phyloP scores from a whole-genome alignment of 106 monocot species.

The Agapanthus africanus region DNA sequence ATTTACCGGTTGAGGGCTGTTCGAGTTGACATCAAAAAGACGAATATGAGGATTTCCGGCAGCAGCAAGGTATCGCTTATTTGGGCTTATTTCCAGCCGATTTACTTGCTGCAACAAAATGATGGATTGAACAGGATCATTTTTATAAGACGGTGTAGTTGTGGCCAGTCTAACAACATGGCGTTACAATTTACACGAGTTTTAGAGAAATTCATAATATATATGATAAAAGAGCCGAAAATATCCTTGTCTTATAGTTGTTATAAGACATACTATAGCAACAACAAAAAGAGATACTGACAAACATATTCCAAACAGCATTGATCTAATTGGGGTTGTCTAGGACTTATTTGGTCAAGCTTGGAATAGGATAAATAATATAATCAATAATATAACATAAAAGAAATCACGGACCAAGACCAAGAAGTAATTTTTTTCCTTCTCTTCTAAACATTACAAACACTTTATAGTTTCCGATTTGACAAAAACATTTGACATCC shows the following conservation, averaged over 20 bases:
- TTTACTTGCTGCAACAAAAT: conserved; percentile 77
- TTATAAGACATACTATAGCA: too few species aligned
- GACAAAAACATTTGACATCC: not conserved
- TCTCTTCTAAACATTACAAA: not conserved
- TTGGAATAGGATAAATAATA: not conserved
- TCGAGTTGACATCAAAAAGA: conserved; percentile 96
- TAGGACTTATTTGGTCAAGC: not conserved
- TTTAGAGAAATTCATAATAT: too few species aligned
- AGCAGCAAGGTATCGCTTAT: conserved; percentile 77
- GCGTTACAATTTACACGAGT: not conserved
- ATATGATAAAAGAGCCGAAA: too few species aligned
- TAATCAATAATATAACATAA: not conserved
- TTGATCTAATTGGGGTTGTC: not conserved
- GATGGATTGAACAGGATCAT: not conserved
- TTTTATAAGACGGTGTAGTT: not conserved
- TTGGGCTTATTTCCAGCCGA: conserved; percentile 85
- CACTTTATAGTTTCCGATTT: not conserved
- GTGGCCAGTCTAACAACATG: not conserved
- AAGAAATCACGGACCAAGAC: not conserved
- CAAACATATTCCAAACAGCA: not conserved
- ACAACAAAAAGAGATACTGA: too few species aligned
- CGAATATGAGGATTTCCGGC: conserved; percentile 98
- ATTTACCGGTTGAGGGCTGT: conserved; percentile 72
- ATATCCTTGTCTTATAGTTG: not conserved
- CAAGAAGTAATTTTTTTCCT: not conserved